These are phyloP conservation scores for Senna siamea DNA, from an alignment of 306 rosid genomes.

Conservation along the genomic window DNA sequence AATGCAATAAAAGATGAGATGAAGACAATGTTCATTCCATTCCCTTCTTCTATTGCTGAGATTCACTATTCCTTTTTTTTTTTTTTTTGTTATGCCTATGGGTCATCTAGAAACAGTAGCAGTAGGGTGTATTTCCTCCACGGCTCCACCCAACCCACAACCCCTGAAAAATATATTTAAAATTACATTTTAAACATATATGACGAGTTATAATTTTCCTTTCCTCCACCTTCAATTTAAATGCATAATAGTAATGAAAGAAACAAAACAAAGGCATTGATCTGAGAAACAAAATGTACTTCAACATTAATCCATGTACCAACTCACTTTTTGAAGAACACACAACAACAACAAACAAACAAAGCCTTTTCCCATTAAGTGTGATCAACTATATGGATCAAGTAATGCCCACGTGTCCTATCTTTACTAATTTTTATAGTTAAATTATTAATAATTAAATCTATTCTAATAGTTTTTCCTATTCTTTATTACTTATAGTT, in stretches of 20 bases:
- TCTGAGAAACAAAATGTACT: neutral
- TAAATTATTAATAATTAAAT: no score
- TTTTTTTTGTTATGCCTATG: neutral
- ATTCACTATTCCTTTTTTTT: neutral
- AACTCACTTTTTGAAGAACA: constrained; percentile 18
- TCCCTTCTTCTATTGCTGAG: neutral
- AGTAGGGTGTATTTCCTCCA: neutral
- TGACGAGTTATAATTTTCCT: neutral
- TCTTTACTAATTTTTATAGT: no score
- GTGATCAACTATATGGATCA: no score
- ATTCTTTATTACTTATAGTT: no score
- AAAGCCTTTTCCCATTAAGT: no score
- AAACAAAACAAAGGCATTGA: neutral
- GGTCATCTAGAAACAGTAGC: neutral
- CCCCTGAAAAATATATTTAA: neutral
- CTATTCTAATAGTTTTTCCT: no score
- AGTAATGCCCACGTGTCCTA: no score
- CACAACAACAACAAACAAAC: no score
- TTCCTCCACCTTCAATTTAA: neutral
- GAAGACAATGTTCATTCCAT: neutral
- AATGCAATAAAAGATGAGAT: constrained; percentile 6
- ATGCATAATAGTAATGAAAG: neutral
- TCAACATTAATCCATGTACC: neutral
- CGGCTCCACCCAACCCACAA: no score
- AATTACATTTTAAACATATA: neutral